Evolutionary conservation across 1,284 basidiomycete species (phyloP).

Genomic region (Coniferiporia weirii): DNA sequence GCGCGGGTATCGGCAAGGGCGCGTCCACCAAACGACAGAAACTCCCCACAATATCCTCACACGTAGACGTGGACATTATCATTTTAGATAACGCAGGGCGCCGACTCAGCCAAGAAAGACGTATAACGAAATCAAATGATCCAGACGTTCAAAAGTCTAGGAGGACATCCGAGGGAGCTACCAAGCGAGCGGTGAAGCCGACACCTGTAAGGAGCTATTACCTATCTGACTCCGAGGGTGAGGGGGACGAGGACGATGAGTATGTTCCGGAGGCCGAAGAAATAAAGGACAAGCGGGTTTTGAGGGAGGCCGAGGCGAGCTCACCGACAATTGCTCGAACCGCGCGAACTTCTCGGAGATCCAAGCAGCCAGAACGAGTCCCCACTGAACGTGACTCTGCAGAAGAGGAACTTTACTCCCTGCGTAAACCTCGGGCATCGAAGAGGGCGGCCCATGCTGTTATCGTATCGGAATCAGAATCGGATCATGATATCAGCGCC

Average conservation of each 20-base stretch:
- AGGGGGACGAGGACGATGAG: conserved; percentile 12
- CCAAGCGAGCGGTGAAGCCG: not conserved
- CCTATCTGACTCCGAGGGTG: conserved; percentile 7
- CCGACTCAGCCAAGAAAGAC: conserved; percentile 47
- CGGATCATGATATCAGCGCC: not conserved
- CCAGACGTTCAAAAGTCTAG: not conserved
- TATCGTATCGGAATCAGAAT: conserved; percentile 8
- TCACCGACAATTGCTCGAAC: not conserved
- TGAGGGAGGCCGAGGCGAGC: not conserved
- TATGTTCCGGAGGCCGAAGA: conserved; percentile 1
- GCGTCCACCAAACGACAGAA: conserved; percentile 31
- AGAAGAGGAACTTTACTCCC: not conserved
- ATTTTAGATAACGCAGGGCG: conserved; percentile 54
- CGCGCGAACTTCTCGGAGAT: not conserved
- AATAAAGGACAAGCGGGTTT: not conserved
- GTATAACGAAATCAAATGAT: conserved; percentile 28
- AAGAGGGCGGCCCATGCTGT: conserved; percentile 7
- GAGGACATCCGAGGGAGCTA: not conserved
- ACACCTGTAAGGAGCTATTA: not conserved
- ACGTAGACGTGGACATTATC: conserved; percentile 61
- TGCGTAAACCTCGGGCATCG: conserved; percentile 1
- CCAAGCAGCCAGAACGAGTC: not conserved
- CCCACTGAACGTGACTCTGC: not conserved
- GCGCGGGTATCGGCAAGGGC: conserved; percentile 25
- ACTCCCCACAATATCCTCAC: conserved; percentile 33